These are phyloP conservation scores for Ilex paraguariensis DNA, from an alignment of 305 asterid species.

Conservation along the genomic window DNA sequence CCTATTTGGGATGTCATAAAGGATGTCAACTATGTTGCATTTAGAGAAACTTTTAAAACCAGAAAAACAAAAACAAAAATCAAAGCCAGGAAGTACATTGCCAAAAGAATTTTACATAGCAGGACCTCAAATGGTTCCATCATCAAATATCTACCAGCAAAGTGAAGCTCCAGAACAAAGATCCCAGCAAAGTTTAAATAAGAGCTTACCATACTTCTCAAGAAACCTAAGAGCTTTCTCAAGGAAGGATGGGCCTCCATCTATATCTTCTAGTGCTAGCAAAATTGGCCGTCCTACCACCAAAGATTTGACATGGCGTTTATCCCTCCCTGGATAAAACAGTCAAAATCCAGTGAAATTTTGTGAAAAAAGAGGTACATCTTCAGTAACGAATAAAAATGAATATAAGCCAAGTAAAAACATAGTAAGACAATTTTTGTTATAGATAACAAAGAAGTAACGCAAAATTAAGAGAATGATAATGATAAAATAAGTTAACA, in stretches of 20 bases:
- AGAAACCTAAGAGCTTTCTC: slow-evolving; percentile 98
- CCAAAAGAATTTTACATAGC: too few species aligned
- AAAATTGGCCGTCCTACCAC: slow-evolving; percentile 98
- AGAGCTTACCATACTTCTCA: slow-evolving; percentile 75
- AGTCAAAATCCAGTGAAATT: slow-evolving; percentile 2
- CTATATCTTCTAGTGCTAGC: slow-evolving; percentile 97
- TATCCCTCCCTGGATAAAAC: slow-evolving; percentile 80
- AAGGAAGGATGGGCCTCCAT: slow-evolving; percentile 97
- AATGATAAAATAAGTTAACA: slow-evolving; percentile 6
- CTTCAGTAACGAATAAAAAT: neutral
- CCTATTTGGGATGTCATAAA: too few species aligned
- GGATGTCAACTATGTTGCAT: too few species aligned
- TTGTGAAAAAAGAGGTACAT: neutral
- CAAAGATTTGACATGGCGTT: slow-evolving; percentile 80
- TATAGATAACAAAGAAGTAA: neutral
- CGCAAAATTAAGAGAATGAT: neutral
- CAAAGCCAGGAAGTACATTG: too few species aligned
- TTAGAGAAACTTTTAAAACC: too few species aligned
- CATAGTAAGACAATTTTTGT: too few species aligned
- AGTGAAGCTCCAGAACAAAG: too few species aligned
- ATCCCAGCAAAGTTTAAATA: neutral
- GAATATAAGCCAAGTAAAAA: neutral
- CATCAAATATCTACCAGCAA: too few species aligned
- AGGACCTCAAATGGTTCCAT: too few species aligned
- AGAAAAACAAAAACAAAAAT: too few species aligned